These are phyloP conservation scores for Aspergillus ostianus DNA, from an alignment of 495 filamentous ascomycete genomes.

Conservation along the genomic window DNA sequence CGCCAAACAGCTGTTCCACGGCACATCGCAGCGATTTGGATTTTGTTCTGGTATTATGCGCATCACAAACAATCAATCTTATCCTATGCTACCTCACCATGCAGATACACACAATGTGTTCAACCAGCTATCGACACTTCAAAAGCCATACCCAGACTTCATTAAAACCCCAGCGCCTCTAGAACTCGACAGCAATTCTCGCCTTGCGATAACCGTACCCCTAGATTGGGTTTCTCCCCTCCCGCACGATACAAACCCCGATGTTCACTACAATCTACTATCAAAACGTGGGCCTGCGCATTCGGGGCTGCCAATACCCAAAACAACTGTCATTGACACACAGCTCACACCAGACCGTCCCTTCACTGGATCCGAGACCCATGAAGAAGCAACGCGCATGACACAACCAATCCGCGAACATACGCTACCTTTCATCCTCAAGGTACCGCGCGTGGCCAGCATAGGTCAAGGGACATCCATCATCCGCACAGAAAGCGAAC, in stretches of 20 bases:
- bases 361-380: neutral
- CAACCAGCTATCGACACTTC: constrained; percentile 3
- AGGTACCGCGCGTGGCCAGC: constrained; percentile 5
- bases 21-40: constrained; percentile 5
- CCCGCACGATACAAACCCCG: constrained; percentile 4
- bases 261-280: constrained; percentile 8
- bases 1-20: neutral
- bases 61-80: neutral
- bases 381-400: constrained; percentile 3
- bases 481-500: constrained; percentile 3
- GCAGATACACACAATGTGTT: neutral
- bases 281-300: constrained; percentile 13
- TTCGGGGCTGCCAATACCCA: constrained; percentile 7
- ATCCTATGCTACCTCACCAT: neutral
- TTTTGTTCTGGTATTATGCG: constrained; percentile 8
- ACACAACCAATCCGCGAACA: neutral
- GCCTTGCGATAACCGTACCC: constrained; percentile 3
- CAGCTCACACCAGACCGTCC: neutral
- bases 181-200: neutral
- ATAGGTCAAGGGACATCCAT: constrained; percentile 10
- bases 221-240: constrained; percentile 6
- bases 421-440: constrained; percentile 7
- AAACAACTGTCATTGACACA: constrained; percentile 10
- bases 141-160: constrained; percentile 1
- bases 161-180: neutral